These are phyloP conservation scores for Groenewaldozyma sp. DNA, from an alignment of 1,139 yeast species.

Conservation along the genomic window DNA sequence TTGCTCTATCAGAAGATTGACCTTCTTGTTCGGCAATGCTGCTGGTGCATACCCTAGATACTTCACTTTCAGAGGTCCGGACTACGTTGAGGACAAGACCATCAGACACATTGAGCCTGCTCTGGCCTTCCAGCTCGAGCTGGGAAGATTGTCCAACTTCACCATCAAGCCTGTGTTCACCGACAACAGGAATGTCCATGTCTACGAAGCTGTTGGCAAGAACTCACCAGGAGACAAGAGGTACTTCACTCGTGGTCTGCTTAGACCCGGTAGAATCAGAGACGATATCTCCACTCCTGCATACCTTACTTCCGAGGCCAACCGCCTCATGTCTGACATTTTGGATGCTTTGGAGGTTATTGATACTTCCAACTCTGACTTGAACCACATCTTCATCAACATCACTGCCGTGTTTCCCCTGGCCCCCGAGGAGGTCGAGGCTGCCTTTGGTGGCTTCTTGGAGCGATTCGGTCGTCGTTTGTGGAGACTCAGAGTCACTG, in stretches of 20 bases:
- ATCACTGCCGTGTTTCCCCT: conserved; percentile 92
- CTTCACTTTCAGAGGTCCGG: conserved; percentile 89
- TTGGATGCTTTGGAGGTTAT: conserved; percentile 90
- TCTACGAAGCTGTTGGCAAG: conserved; percentile 92
- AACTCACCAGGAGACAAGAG: conserved; percentile 90
- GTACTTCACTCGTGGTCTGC: conserved; percentile 93
- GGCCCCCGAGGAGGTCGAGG: conserved; percentile 91
- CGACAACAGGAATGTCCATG: conserved; percentile 95
- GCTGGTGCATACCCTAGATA: conserved; percentile 89
- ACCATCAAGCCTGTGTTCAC: conserved; percentile 91
- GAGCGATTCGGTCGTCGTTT: conserved; percentile 96
- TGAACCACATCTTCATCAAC: conserved; percentile 93
- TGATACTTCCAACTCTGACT: conserved; percentile 89
- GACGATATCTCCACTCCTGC: conserved; percentile 90
- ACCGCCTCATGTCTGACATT: conserved; percentile 90
- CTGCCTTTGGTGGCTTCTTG: conserved; percentile 94
- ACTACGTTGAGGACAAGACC: conserved; percentile 64
- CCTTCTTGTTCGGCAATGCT: conserved; percentile 77
- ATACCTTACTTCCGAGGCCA: conserved; percentile 91
- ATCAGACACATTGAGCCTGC: conserved; percentile 98
- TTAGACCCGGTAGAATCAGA: conserved; percentile 89
- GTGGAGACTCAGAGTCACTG: conserved; percentile 93
- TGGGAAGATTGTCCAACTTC: conserved; percentile 89
- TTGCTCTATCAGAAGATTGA: conserved; percentile 79
- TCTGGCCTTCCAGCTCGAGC: conserved; percentile 91